Base-by-base conservation (phyloP, 306 rosid genomes). In the Echinosophora koreensis region DNA sequence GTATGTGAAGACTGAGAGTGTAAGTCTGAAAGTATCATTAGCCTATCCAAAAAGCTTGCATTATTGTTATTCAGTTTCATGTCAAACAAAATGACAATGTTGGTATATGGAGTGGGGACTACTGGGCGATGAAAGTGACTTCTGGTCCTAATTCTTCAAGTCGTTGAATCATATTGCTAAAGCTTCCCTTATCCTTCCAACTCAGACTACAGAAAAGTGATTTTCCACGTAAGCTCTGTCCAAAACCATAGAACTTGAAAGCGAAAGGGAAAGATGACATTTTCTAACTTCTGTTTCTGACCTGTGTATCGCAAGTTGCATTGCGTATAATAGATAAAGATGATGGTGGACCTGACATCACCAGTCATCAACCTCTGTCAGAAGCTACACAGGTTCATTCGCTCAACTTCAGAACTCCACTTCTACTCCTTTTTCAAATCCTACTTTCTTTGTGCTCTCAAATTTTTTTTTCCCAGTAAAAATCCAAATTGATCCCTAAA, bases 111-210 rank as follows among this genome's bases (percentile, higher is more conserved):
- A 35, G 66, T 55, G 41, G 56, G 41, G 39, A 58, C 63, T 41
- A 58, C 14, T 9, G 16, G 54, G 15, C 47, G 35, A 61, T 61
- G 71, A 47, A 35, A 74, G 69, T 60, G 83, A 60, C 28, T 62
- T 79, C 3, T 17, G 28, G 77, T 18, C 72, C 49, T 49, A 28
- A 4, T 27, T 11, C 37, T 17, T 46, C 34, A 35, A 69, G 32
- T 17, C 6, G 39, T 50, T 68, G 4, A 27, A 27, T n/a, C 28
- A 9, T 14, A 7, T 8, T 49, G 37, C 61, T 11, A 54, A 22
- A 35, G 58, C 30, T 58, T 8, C 61, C 6, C 38, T 62, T 32
- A 35, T 62, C 41, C 63, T 51, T 76, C 47, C 56, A 64, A 13
- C 51, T 39, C 69, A 64, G 17, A 50, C 4, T 22, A 11, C 46